Base-by-base conservation (phyloP, 805 yeast genomes). In the Starmerella floris region DNA sequence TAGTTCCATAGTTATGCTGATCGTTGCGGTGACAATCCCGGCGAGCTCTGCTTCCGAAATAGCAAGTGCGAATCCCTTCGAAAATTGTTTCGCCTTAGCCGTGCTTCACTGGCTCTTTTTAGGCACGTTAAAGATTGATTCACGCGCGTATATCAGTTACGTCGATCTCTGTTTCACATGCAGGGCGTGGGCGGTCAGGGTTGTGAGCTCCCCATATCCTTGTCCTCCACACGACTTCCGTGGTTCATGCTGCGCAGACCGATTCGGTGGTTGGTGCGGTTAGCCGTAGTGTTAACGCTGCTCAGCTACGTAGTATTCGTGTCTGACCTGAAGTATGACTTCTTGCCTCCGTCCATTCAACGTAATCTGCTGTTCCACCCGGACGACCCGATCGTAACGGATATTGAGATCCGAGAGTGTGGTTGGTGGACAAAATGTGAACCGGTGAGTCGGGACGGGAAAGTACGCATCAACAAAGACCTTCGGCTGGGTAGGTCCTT, bases 401-500 rank as follows among this genome's bases (percentile, higher is more conserved):
- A 72, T 48, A 52, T 72, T 11, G 54, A 62, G 35, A 48, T 71
- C 23, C 60, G 58, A n/a, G 36, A 54, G 45, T 56, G 50, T 63
- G 66, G 52, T 48, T 48, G 49, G 44, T 46, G 35, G 25, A 39
- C 51, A 2, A 41, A 38, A 11, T 49, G 52, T 39, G 38, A 37
- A 2, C 41, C 48, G 30, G 11, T 13, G n/a, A 36, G 16, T 9
- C 21, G 31, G 8, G 21, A 26, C 16, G 39, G 39, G 4, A 17
- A 19, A 17, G 23, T 26, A 5, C 58, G 61, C 39, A 47, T 71
- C 22, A 64, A 65, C 20, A 73, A 73, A 49, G 78, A 74, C 52
- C 59, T 75, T 30, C 52, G 54, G 16, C 60, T 74, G 42, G 67
- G 68, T 4, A 50, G 56, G 20, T 61, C 68, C 4, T 72, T 75